phyloP scores from a whole-genome alignment of 345 rosid species.

The Melastoma malabathricum region DNA sequence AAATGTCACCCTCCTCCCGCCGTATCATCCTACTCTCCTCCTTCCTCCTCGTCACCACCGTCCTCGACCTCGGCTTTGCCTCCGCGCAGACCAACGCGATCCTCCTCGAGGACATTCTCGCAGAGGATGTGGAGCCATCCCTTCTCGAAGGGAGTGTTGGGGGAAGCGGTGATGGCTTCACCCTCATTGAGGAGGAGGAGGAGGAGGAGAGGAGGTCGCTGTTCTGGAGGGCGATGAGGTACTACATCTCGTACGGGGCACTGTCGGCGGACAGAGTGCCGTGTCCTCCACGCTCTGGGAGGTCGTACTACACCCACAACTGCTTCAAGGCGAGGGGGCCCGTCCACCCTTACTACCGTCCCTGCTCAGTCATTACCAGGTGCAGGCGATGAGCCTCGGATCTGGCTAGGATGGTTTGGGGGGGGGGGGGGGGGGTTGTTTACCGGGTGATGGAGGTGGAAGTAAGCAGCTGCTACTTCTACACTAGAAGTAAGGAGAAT shows the following conservation, averaged over 20 bases:
- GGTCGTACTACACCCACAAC: conserved; percentile 82
- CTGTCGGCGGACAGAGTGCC: conserved; percentile 71
- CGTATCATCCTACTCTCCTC: conserved; percentile 1
- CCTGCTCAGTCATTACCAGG: conserved; percentile 61
- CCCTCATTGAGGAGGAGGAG: conserved; percentile 13
- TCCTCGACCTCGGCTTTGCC: neutral
- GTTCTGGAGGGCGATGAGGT: conserved; percentile 47
- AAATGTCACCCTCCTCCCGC: conserved; percentile 1
- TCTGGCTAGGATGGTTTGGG: neutral
- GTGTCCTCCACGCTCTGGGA: conserved; percentile 88
- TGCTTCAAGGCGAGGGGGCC: conserved; percentile 54
- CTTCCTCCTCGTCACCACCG: conserved; percentile 6
- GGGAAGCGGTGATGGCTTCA: conserved; percentile 5
- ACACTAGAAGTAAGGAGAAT: neutral
- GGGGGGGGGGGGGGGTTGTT: no score
- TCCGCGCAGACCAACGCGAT: neutral
- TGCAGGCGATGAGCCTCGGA: conserved; percentile 47
- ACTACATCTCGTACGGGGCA: conserved; percentile 87
- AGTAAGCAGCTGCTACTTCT: no score
- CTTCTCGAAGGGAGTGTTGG: neutral
- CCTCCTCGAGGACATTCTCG: neutral
- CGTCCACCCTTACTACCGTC: conserved; percentile 63
- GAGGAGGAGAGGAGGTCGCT: conserved; percentile 45
- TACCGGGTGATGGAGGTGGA: no score
- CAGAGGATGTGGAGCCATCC: no score